Evolutionary conservation across 116 monocot species (phyloP).

Genomic region (Posidonia oceanica): DNA sequence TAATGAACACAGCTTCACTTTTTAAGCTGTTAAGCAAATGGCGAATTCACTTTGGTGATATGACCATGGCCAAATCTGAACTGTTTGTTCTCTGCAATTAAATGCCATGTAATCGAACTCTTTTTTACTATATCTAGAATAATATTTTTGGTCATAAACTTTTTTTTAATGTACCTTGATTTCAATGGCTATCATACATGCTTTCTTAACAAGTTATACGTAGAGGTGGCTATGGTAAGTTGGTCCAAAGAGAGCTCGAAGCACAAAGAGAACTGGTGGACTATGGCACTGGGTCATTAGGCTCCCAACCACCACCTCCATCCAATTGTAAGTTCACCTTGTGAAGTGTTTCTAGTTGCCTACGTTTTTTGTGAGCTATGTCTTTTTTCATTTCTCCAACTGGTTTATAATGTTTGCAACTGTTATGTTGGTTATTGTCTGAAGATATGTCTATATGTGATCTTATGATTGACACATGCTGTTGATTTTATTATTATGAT

Average conservation of each 20-base stretch:
- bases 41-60: too few relatives aligned
- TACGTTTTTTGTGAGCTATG: background rate
- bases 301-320: slow-evolving; percentile 26
- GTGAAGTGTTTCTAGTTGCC: too few relatives aligned
- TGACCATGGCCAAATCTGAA: background rate
- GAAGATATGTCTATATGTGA: too few relatives aligned
- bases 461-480: too few relatives aligned
- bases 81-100: too few relatives aligned
- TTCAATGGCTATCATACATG: background rate
- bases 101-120: too few relatives aligned
- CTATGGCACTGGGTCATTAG: slow-evolving; percentile 79
- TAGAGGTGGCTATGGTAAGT: slow-evolving; percentile 95
- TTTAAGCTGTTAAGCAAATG: background rate
- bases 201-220: slow-evolving; percentile 58
- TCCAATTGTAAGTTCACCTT: slow-evolving; percentile 53
- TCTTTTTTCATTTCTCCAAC: background rate
- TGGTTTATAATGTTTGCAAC: background rate
- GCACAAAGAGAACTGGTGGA: slow-evolving; percentile 89
- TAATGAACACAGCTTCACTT: background rate
- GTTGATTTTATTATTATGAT: too few relatives aligned
- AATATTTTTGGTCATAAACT: too few relatives aligned
- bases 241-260: slow-evolving; percentile 90
- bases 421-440: too few relatives aligned
- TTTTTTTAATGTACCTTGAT: background rate
- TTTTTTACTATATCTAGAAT: too few relatives aligned